phyloP scores from a whole-genome alignment of 306 rosid species.

The Prunus dulcis region DNA sequence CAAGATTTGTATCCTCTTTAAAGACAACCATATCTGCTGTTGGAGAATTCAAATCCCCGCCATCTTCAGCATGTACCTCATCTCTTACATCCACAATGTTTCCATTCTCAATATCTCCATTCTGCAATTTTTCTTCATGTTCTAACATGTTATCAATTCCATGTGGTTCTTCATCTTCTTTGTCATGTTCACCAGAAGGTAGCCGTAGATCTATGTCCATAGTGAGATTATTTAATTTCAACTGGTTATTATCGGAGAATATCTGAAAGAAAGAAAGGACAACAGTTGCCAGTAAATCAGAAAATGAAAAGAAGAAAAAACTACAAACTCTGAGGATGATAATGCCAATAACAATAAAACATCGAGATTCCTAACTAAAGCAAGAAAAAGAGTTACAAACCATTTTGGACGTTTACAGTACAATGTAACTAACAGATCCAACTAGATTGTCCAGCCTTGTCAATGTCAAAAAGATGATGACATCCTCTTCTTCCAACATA shows the following conservation, averaged over 20 bases:
- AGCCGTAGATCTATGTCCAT: conserved; percentile 96
- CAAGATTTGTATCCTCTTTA: conserved; percentile 91
- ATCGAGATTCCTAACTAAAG: neutral
- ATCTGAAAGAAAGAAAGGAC: conserved; percentile 47
- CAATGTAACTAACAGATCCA: conserved; percentile 4
- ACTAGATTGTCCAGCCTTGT: conserved; percentile 13
- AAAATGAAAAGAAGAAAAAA: neutral
- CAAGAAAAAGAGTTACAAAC: conserved; percentile 8
- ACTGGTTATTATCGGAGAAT: conserved; percentile 34
- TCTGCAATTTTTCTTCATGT: conserved; percentile 71
- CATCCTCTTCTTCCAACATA: conserved; percentile 1
- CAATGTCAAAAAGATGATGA: neutral
- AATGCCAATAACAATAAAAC: neutral
- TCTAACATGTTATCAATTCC: conserved; percentile 73
- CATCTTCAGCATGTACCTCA: conserved; percentile 58
- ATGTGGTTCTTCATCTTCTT: conserved; percentile 74
- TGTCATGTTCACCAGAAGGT: conserved; percentile 87
- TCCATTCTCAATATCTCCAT: conserved; percentile 63
- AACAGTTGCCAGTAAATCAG: conserved; percentile 4
- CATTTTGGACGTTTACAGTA: conserved; percentile 9
- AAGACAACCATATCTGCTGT: conserved; percentile 59
- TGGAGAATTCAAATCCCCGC: conserved; percentile 78
- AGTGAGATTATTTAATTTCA: conserved; percentile 31
- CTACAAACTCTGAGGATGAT: neutral
- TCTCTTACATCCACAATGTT: conserved; percentile 57